These are phyloP conservation scores for Pontederia paniculata DNA, from an alignment of 176 grass and related monocot genomes.

Conservation along the genomic window DNA sequence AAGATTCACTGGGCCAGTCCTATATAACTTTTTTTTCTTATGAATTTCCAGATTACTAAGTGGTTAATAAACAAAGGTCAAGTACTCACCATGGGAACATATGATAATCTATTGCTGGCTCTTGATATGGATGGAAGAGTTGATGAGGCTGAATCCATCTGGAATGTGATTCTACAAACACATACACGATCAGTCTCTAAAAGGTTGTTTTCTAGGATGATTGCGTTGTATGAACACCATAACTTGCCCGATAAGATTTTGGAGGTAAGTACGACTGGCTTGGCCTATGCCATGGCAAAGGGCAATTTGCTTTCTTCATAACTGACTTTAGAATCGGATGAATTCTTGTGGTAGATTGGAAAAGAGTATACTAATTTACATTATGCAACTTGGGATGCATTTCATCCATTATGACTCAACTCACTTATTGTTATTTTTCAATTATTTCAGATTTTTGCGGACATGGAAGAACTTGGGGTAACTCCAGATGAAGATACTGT, in stretches of 20 bases:
- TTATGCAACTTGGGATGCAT: too few species aligned
- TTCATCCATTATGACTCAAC: too few species aligned
- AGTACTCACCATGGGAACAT: slow-evolving; percentile 66
- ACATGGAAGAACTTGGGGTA: slow-evolving; percentile 75
- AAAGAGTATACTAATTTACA: too few species aligned
- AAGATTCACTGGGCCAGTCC: too few species aligned
- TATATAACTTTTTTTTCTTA: too few species aligned
- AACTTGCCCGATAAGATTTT: slow-evolving; percentile 56
- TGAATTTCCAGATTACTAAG: slow-evolving; percentile 47
- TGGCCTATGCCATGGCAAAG: background rate
- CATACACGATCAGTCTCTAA: slow-evolving; percentile 66
- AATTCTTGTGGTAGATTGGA: background rate
- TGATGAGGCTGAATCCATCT: slow-evolving; percentile 56
- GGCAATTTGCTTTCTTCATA: background rate
- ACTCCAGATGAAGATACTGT: slow-evolving; percentile 77
- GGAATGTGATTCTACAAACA: slow-evolving; percentile 44
- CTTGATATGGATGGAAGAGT: slow-evolving; percentile 73
- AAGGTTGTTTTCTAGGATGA: slow-evolving; percentile 77
- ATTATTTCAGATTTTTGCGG: slow-evolving; percentile 48
- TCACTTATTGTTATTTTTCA: too few species aligned
- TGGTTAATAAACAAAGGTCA: slow-evolving; percentile 95
- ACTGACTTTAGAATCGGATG: too few species aligned
- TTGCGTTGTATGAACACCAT: slow-evolving; percentile 48
- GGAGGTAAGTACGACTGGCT: slow-evolving; percentile 51
- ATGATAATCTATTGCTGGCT: slow-evolving; percentile 58